phyloP scores from a whole-genome alignment of 2,329 filamentous ascomycete species.

The Verticillium albo-atrum region DNA sequence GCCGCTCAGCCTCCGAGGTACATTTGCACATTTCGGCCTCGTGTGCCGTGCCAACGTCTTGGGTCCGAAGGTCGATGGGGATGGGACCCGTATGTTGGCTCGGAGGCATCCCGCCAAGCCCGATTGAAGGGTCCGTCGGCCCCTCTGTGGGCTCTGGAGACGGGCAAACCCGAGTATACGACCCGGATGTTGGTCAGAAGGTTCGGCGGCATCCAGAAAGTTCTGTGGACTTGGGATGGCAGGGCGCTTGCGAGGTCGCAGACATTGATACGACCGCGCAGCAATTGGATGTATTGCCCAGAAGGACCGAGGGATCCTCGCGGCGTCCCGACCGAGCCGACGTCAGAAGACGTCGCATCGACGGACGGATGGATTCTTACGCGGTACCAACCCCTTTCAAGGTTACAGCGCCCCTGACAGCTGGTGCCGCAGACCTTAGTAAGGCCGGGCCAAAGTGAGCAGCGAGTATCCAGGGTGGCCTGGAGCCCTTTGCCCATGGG shows the following conservation, averaged over 20 bases:
- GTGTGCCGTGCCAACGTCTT: neutral
- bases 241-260: neutral
- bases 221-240: neutral
- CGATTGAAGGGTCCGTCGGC: neutral
- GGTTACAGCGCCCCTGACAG: neutral
- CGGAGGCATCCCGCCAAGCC: neutral
- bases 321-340: neutral
- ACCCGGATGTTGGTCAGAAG: neutral
- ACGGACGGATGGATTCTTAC: neutral
- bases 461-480: neutral
- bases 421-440: neutral
- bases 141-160: neutral
- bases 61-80: neutral
- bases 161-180: neutral
- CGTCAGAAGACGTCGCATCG: neutral
- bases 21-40: neutral
- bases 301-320: neutral
- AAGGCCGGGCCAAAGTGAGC: neutral
- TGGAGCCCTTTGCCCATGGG: neutral
- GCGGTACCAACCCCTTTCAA: neutral
- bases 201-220: neutral
- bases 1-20: neutral
- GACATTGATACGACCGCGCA: neutral
- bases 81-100: neutral
- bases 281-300: neutral